Conservation (phyloP, 1,284 basidiomycete genomes). For the Fomitopsis pinicola region DNA sequence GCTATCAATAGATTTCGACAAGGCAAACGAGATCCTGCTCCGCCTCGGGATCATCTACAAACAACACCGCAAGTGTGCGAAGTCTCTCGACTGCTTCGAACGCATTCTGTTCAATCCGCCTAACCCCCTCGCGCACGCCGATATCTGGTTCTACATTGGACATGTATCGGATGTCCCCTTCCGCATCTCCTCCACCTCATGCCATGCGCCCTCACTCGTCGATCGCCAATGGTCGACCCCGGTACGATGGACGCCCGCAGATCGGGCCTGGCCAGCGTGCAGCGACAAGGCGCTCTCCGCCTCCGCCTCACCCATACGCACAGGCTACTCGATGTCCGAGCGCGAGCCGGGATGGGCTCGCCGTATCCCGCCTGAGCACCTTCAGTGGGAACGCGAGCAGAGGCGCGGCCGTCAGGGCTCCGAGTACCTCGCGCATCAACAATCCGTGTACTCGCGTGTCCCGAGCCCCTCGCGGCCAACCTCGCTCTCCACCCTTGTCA, state of each 20-base stretch:
- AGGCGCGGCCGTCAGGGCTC: conserved; percentile 39
- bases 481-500: conserved; percentile 43
- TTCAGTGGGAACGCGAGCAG: conserved; percentile 32
- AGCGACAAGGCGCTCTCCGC: conserved; percentile 38
- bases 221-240: conserved; percentile 38
- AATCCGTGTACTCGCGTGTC: conserved; percentile 13
- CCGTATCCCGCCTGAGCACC: conserved; percentile 18
- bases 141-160: conserved; percentile 99
- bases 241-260: conserved; percentile 38
- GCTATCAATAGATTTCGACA: conserved; percentile 78
- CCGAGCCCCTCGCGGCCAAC: conserved; percentile 28
- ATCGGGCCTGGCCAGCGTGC: conserved; percentile 46
- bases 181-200: conserved; percentile 48
- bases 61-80: conserved; percentile 90
- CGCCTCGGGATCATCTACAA: conserved; percentile 99
- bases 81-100: conserved; percentile 89
- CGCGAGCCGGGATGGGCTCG: conserved; percentile 55
- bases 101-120: conserved; percentile 96
- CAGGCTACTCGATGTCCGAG: conserved; percentile 39
- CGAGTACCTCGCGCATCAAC: conserved; percentile 39
- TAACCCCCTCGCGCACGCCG: conserved; percentile 91
- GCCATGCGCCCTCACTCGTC: conserved; percentile 36
- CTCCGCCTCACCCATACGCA: conserved; percentile 47
- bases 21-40: conserved; percentile 98
- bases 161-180: conserved; percentile 73